A percentile compares a stretch with the other conserved stretches of the same genome.
Evolutionary conservation across 2,329 filamentous ascomycete species (phyloP).

Genomic region (Aspergillus novoparasiticus): DNA sequence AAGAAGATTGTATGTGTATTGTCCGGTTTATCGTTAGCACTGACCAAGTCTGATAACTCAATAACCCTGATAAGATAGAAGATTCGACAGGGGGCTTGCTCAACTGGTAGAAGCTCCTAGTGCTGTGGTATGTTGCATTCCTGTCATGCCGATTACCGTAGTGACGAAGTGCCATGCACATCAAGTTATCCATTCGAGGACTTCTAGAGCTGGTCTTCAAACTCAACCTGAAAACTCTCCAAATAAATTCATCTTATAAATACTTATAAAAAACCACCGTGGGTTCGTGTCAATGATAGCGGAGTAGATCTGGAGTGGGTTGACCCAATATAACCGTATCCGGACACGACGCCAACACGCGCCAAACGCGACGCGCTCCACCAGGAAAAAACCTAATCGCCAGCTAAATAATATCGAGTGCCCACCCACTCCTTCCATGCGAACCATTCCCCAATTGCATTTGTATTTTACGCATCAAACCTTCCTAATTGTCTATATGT

Average conservation of each 20-base stretch:
- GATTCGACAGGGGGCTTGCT: not conserved
- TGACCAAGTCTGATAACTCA: not conserved
- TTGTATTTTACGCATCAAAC: slow-evolving; percentile 8
- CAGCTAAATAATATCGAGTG: not conserved
- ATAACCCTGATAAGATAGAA: not conserved
- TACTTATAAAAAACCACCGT: not conserved
- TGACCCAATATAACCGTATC: slow-evolving; percentile 19
- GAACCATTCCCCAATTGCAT: slow-evolving; percentile 9
- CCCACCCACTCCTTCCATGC: slow-evolving; percentile 7
- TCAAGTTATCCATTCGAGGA: not conserved
- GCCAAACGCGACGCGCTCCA: slow-evolving; percentile 23
- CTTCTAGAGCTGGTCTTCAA: not conserved
- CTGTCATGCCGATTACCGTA: slow-evolving; percentile 14
- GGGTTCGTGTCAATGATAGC: not conserved
- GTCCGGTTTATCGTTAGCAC: not conserved
- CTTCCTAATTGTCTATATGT: slow-evolving; percentile 11
- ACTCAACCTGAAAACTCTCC: not conserved
- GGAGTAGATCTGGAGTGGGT: not conserved
- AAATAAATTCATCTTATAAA: not conserved
- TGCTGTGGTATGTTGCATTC: slow-evolving; percentile 17
- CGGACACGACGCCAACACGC: slow-evolving; percentile 19
- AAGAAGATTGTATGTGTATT: not conserved
- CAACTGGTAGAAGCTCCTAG: not conserved
- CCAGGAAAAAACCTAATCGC: slow-evolving; percentile 12
- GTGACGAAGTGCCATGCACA: slow-evolving; percentile 12